Percentiles rank a stretch among this genome's conserved stretches.
Evolutionary conservation across 805 yeast species (phyloP).

Genomic region (Wickerhamomyces queroliae): DNA sequence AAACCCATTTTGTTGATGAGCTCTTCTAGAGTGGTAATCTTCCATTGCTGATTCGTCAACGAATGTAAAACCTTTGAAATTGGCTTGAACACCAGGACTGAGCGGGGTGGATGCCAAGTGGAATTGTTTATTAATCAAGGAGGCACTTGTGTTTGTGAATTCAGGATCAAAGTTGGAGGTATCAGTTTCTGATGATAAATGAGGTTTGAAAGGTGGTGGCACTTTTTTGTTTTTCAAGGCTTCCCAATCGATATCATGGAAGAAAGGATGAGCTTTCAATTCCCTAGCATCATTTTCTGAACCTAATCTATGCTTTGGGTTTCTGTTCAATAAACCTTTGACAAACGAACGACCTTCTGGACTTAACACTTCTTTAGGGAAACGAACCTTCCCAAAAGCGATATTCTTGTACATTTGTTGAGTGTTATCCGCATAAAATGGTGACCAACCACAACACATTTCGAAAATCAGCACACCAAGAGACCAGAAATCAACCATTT

Average conservation of each 20-base stretch:
- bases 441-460: slow-evolving; percentile 99
- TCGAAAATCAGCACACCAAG: slow-evolving; percentile 94
- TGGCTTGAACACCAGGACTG: slow-evolving; percentile 92
- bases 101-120: slow-evolving; percentile 63
- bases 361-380: slow-evolving; percentile 92
- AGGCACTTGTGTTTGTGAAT: slow-evolving; percentile 87
- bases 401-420: slow-evolving; percentile 99
- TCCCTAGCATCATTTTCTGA: slow-evolving; percentile 90
- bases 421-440: slow-evolving; percentile 95
- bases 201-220: slow-evolving; percentile 97
- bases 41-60: slow-evolving; percentile 93
- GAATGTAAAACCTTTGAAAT: slow-evolving; percentile 94
- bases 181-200: slow-evolving; percentile 83
- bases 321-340: slow-evolving; percentile 89
- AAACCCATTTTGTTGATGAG: slow-evolving; percentile 21
- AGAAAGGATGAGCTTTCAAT: slow-evolving; percentile 86
- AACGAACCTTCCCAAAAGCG: slow-evolving; percentile 96
- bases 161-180: slow-evolving; percentile 98
- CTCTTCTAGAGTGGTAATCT: slow-evolving; percentile 54
- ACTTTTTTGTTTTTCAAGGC: slow-evolving; percentile 69
- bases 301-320: slow-evolving; percentile 93
- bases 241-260: slow-evolving; percentile 89
- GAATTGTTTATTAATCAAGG: slow-evolving; percentile 65
- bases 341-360: slow-evolving; percentile 94
- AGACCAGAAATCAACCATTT: slow-evolving; percentile 99